Percentiles rank a stretch among this genome's conserved stretches.
phyloP scores from a whole-genome alignment of 1,284 basidiomycete genomes.

The Trichosporon sp. region DNA sequence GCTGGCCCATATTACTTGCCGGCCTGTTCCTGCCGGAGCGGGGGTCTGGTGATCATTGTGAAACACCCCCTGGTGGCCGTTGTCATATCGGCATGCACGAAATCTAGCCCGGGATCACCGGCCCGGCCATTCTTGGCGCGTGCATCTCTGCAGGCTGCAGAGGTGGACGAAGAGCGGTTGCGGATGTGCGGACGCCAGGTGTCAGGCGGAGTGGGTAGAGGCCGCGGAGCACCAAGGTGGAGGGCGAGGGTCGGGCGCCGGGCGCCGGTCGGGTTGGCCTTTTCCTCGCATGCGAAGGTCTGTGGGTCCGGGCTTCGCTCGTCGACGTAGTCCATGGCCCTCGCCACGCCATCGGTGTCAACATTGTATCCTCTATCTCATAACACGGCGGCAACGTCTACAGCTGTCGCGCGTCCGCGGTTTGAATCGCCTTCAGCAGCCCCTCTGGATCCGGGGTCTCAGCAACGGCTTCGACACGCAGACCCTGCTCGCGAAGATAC shows the following conservation, averaged over 20 bases:
- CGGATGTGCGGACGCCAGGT: too few relatives aligned
- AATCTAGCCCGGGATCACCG: background rate
- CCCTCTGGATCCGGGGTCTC: conserved; percentile 36
- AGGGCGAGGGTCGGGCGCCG: background rate
- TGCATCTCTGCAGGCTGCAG: background rate
- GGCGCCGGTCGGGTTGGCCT: too few relatives aligned
- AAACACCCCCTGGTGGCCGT: background rate
- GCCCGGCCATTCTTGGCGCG: background rate
- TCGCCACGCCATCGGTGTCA: background rate
- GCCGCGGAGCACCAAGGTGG: background rate
- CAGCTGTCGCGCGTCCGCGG: conserved; percentile 6
- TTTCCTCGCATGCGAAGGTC: too few relatives aligned
- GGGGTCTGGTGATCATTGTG: background rate
- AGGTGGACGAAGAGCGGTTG: background rate
- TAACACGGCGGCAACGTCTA: background rate
- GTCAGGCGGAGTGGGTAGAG: too few relatives aligned
- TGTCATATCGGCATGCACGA: background rate
- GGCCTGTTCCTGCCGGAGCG: background rate
- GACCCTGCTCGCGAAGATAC: conserved; percentile 20
- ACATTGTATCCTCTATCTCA: background rate
- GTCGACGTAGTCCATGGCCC: background rate
- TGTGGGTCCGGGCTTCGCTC: too few relatives aligned
- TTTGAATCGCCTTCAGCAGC: conserved; percentile 22
- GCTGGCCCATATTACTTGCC: background rate
- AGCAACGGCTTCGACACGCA: conserved; percentile 37